Base-by-base conservation (phyloP, 805 yeast species). In the Saturnispora diversa region DNA sequence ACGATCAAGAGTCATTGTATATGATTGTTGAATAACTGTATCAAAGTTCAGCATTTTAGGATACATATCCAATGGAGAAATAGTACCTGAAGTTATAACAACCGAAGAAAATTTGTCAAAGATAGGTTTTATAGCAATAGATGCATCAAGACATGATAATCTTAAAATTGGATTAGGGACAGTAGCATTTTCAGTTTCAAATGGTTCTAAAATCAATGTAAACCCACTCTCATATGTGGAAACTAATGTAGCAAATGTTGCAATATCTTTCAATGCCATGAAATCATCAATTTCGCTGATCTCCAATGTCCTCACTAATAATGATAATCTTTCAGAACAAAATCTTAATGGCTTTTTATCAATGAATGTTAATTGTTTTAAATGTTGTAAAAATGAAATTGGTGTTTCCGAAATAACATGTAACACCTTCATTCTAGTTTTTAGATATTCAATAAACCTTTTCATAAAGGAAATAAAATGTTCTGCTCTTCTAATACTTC, bases 401-500 rank as follows among this genome's bases (percentile, higher is more conserved):
- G 99, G 98, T 0, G 98, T 92, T 59, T 92, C 99, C n/a, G 96
- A 85, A 31, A 92, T 87, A 27, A 92, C 98, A 64, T 90, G 96
- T 37, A 94, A 63, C 3, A 92, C 96, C 64, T 92, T 94, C 97
- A 92, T 92, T 62, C 98, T 76, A 3, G 97, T 90, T 55, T 90
- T 92, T 53, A 92, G 66, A 62, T 92, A 92, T 56, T 92, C 99
- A 23, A 92, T 84, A 50, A 92, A 84, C 48, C 99, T 68, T 54
- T 88, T 85, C 58, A 92, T 69, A 55, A 92, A 92, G 3, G 97
- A 86, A 12, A 92, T 80, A 54, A 92, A 92, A 65, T 92, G 98
- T 55, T 94, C 97, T 0, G 97, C 99, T 53, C 95, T 77, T 50
- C 98, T 71, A 31, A 92, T 92, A 51, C 94, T 92, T 10, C 99